Percentiles rank a stretch among this genome's conserved stretches.
Evolutionary conservation across 352 stramenopile species (phyloP).

Genomic region (Phytopythium boreale): DNA sequence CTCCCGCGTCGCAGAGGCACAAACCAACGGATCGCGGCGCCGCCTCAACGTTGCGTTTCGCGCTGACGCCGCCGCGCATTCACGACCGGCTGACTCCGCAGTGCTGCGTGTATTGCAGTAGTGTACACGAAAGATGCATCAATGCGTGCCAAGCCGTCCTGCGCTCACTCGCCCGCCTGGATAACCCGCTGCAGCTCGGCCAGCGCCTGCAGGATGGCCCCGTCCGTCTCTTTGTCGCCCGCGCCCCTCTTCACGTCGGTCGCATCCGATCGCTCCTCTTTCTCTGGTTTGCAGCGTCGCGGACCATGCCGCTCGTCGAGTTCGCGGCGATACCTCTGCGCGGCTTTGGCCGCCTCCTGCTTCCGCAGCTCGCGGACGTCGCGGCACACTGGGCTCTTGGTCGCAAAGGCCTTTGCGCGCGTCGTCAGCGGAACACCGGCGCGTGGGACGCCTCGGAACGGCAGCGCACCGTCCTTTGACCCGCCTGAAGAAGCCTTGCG

Average conservation of each 20-base stretch:
- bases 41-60: too few species aligned
- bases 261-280: neutral
- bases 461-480: neutral
- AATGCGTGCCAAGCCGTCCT: too few species aligned
- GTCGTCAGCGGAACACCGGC: conserved; percentile 42
- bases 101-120: too few species aligned
- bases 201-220: conserved; percentile 23
- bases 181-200: conserved; percentile 10
- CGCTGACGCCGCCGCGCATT: neutral
- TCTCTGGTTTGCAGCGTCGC: neutral
- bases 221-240: conserved; percentile 12
- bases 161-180: neutral
- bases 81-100: neutral
- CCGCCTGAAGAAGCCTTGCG: neutral
- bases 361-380: conserved; percentile 47
- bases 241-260: neutral
- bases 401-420: conserved; percentile 39
- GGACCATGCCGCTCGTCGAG: conserved; percentile 19
- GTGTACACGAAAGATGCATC: too few species aligned
- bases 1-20: too few species aligned
- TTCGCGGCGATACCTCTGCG: conserved; percentile 33
- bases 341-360: conserved; percentile 39
- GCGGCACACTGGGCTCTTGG: conserved; percentile 30
- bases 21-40: too few species aligned
- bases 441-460: conserved; percentile 34